Percentiles rank a stretch among this genome's conserved stretches.
Evolutionary conservation across 179 eudicot genomes (phyloP).

Genomic region (Spinacia oleracea): DNA sequence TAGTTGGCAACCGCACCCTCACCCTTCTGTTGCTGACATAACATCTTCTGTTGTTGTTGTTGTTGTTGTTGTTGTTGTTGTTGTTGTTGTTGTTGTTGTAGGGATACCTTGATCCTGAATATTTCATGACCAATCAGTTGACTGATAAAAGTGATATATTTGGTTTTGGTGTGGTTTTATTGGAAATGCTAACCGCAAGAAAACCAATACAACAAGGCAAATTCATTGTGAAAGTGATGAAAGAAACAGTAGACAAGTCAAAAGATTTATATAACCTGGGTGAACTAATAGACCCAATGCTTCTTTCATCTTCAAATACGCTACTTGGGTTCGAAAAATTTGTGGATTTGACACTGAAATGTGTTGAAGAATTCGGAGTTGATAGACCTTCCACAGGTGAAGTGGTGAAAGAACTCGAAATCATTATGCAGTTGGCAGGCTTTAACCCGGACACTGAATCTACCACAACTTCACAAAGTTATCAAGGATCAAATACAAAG

Average conservation of each 20-base stretch:
- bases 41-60: not conserved
- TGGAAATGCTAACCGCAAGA: conserved; percentile 44
- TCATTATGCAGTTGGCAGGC: conserved; percentile 36
- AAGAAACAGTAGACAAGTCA: conserved; percentile 25
- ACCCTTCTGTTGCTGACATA: not conserved
- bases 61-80: too few relatives aligned
- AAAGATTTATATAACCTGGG: conserved; percentile 38
- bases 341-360: conserved; percentile 40
- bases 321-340: conserved; percentile 43
- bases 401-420: conserved; percentile 42
- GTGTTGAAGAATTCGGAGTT: conserved; percentile 35
- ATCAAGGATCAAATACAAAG: conserved; percentile 24
- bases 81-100: too few relatives aligned
- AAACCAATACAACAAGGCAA: conserved; percentile 43
- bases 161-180: conserved; percentile 50
- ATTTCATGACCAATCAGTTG: conserved; percentile 47
- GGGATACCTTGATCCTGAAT: conserved; percentile 58
- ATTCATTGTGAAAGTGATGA: conserved; percentile 39
- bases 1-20: not conserved
- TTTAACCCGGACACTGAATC: conserved; percentile 42
- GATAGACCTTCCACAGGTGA: conserved; percentile 46
- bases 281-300: conserved; percentile 36
- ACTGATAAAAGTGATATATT: conserved; percentile 53
- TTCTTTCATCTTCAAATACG: conserved; percentile 23
- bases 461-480: conserved; percentile 26